Percentiles rank a stretch among this genome's conserved stretches.
Conservation (phyloP, 192 early-diverging fungal genomes). For the Coemansia erecta region DNA sequence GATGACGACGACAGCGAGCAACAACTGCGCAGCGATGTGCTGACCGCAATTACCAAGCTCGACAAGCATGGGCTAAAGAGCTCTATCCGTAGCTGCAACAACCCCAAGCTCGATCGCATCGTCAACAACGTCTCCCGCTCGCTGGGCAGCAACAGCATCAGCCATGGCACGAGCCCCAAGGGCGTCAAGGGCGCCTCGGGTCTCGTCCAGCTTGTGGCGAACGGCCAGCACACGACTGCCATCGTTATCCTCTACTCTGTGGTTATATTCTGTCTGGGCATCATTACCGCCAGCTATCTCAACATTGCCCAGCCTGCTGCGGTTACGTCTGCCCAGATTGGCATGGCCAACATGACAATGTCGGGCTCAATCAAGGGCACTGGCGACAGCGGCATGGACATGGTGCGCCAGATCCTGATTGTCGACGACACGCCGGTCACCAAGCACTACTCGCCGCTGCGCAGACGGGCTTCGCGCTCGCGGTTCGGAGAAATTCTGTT, state of each 20-base stretch:
- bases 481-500: conserved; percentile 50
- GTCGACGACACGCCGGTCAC: conserved; percentile 46
- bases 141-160: too few species aligned
- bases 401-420: conserved; percentile 50
- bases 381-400: conserved; percentile 28
- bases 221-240: conserved; percentile 43
- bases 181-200: conserved; percentile 8
- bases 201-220: conserved; percentile 26
- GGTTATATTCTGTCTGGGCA: conserved; percentile 50
- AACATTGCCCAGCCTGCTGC: conserved; percentile 33
- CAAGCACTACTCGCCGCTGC: conserved; percentile 45
- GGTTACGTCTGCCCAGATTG: too few species aligned
- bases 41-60: conserved; percentile 35
- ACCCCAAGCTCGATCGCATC: conserved; percentile 44
- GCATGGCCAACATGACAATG: conserved; percentile 24
- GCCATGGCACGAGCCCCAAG: not conserved
- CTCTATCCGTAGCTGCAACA: conserved; percentile 39
- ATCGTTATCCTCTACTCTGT: conserved; percentile 50
- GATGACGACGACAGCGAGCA: conserved; percentile 20
- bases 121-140: conserved; percentile 39
- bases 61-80: conserved; percentile 45
- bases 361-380: conserved; percentile 10
- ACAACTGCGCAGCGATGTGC: conserved; percentile 37
- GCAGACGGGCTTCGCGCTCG: conserved; percentile 46
- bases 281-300: conserved; percentile 51